Evolutionary conservation across 306 rosid species (phyloP), one percentile per base, ranked within the genome.

Genomic region (Prunus mume): DNA sequence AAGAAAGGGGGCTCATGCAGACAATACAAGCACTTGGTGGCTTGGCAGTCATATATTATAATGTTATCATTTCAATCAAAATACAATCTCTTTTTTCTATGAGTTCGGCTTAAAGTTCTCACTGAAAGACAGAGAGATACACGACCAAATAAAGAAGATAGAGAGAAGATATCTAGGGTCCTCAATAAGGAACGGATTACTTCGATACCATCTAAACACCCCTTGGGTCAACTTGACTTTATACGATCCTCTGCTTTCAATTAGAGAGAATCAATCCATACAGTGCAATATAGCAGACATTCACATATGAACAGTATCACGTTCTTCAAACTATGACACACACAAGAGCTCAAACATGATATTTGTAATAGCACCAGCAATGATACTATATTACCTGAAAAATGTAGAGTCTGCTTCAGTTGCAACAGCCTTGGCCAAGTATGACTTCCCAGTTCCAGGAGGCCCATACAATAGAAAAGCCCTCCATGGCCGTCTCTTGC

Each of bases 361-460:
- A 46, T 18, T 27, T 27, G 43, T 7, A 38, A 38, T 7, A 38
- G 43, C 43, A 38, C 43, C 2, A 0, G 43, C 43, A 38, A 4
- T 14, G 32, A 66, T 19, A 17, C 22, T 45, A 51, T 58, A 56
- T 84, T 58, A 96, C 99, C 99, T 96, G 87, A 87, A 96, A 87
- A 96, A 96, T 25, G 99, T 96, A 47, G 99, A 96, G 38, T 96
- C 99, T 9, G 99, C 98, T 87, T 96, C 99, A 4, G 98, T 96
- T 46, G 99, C 99, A 84, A 96, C 99, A 38, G 99, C 99, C 87
- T 96, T 96, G 69, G 99, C 99, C 88, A 96, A 84, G 85, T 96
- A 96, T 28, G 99, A 96, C 87, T 96, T 96, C 61, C 99, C 99
- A 9, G 99, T 96, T 80, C 99, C 99, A 62, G 99, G 99, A 22